Evolutionary conservation across 225 moss, liverwort and hornwort genomes (phyloP), one percentile per base, ranked within the genome.

Genomic region (Physcomitrium patens): DNA sequence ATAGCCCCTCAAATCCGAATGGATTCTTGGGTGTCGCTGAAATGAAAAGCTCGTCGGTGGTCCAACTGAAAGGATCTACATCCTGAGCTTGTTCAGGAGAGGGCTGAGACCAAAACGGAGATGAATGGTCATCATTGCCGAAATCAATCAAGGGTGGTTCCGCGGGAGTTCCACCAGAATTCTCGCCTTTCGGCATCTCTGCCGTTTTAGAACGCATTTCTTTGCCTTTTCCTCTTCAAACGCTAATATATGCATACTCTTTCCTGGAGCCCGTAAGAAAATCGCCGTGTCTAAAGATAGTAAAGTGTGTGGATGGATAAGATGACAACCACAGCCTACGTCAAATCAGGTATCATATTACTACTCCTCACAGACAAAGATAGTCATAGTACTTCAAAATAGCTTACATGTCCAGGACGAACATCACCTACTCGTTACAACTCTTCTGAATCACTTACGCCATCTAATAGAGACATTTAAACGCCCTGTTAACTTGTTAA

Each of bases 61-160:
- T 73, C 87, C 87, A 87, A 75, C 84, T 85, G 56, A 87, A 87
- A 55, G 87, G 87, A 80, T 87, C 87, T 9, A 73, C 60, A 65
- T 69, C 64, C 73, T 78, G 78, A 19, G 47, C 71, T 45, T 37
- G 53, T 19, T 47, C 76, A 12, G 81, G 27, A 42, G 76, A 60
- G 53, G 15, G 67, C 2, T 55, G 28, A 20, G 73, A 42, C 69
- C 63, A 74, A 65, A 45, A 61, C 12, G 47, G 65, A 27, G 69
- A n/a, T 47, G 65, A 37, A 16, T 66, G 74, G 65, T 75, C 85
- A 62, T 84, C 85, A 51, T 12, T 69, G 54, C 87, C 87, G 27
- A 87, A 82, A 85, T 87, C 87, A 69, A 87, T 87, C 80, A 87
- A 78, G 7, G 79, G 85, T 8, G 77, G 54, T 31, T 74, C 80